Conservation (phyloP, 805 yeast species). For the Kockiozyma suomiensis region DNA sequence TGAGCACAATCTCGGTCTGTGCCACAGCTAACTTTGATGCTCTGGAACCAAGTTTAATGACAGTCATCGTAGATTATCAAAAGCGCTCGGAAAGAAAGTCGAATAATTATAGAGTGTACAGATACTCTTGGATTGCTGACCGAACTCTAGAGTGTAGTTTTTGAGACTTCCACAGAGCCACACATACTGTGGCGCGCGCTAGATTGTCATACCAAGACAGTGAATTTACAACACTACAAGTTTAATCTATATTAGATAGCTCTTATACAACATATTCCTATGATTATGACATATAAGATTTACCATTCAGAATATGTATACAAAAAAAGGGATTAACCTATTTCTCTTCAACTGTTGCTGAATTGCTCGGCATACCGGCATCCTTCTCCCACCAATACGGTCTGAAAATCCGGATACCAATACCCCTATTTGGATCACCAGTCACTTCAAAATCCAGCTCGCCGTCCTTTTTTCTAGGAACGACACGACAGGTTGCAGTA, state of each 20-base stretch:
- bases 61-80: background rate
- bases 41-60: slow-evolving; percentile 71
- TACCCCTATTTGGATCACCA: slow-evolving; percentile 41
- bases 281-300: too few species aligned
- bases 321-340: too few species aligned
- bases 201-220: too few species aligned
- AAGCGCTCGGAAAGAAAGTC: too few species aligned
- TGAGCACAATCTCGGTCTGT: slow-evolving; percentile 77
- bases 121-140: background rate
- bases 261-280: too few species aligned
- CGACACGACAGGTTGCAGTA: slow-evolving; percentile 15
- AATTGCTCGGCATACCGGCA: slow-evolving; percentile 2
- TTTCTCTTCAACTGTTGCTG: background rate
- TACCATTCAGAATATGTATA: too few species aligned
- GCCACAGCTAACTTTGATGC: slow-evolving; percentile 83
- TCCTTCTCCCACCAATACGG: slow-evolving; percentile 74
- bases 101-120: too few species aligned
- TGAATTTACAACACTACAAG: too few species aligned
- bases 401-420: slow-evolving; percentile 38
- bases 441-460: slow-evolving; percentile 36
- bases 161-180: background rate
- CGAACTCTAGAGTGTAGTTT: background rate
- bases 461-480: slow-evolving; percentile 5
- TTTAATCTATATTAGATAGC: too few species aligned
- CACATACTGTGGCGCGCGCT: background rate